Conservation (phyloP, 306 rosid species). For the Potentilla sterilis region DNA sequence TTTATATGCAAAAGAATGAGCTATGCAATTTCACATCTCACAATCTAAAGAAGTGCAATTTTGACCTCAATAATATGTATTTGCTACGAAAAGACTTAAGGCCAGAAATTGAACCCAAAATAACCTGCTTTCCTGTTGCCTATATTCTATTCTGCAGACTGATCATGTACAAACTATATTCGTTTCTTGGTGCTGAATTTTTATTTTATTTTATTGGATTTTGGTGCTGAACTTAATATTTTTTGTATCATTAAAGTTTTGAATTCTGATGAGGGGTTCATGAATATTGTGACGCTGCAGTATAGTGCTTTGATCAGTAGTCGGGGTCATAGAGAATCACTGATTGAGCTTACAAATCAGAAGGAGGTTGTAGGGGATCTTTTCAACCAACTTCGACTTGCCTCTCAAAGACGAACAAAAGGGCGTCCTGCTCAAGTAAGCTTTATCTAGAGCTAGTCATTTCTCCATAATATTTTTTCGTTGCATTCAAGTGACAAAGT, state of each 20-base stretch:
- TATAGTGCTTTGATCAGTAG: slow-evolving; percentile 69
- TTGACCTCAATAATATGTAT: neutral
- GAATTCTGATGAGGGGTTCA: slow-evolving; percentile 25
- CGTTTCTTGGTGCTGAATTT: neutral
- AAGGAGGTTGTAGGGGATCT: slow-evolving; percentile 92
- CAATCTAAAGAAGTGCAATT: too few species aligned
- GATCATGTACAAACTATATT: neutral
- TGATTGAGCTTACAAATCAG: slow-evolving; percentile 86
- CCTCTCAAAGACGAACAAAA: slow-evolving; percentile 73
- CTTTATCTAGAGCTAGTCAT: slow-evolving; percentile 11
- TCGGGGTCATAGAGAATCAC: slow-evolving; percentile 59
- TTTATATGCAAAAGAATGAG: neutral
- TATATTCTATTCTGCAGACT: neutral
- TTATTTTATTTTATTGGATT: neutral
- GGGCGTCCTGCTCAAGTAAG: slow-evolving; percentile 98
- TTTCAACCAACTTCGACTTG: slow-evolving; percentile 95
- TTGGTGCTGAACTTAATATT: neutral
- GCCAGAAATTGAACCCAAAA: neutral
- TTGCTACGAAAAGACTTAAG: neutral
- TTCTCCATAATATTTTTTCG: neutral
- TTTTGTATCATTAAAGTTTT: slow-evolving; percentile 4
- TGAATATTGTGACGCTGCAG: slow-evolving; percentile 56
- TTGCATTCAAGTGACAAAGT: neutral
- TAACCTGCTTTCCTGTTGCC: neutral
- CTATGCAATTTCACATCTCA: slow-evolving; percentile 5